A percentile compares a stretch with the other conserved stretches of the same genome.
Conservation (phyloP, 768 basidiomycete genomes). For the Multifurca ochricompacta region DNA sequence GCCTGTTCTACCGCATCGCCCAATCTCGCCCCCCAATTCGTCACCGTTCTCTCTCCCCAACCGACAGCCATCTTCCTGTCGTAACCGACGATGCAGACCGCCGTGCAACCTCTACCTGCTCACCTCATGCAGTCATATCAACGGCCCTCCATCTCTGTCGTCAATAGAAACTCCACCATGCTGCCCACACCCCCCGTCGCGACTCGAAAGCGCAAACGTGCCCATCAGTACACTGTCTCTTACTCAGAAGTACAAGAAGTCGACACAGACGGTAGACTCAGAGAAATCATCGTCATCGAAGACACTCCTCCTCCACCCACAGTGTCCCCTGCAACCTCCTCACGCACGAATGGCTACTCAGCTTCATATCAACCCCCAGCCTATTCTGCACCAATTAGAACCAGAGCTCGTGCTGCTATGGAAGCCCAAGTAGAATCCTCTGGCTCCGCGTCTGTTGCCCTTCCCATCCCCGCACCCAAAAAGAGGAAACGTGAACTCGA, state of each 20-base stretch:
- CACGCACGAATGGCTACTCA: slow-evolving; percentile 63
- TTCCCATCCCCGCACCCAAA: slow-evolving; percentile 68
- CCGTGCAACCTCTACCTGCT: slow-evolving; percentile 56
- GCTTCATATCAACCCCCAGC: slow-evolving; percentile 73
- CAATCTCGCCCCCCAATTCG: slow-evolving; percentile 21
- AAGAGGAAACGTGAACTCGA: slow-evolving; percentile 74
- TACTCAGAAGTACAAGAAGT: slow-evolving; percentile 87
- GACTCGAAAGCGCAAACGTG: slow-evolving; percentile 77
- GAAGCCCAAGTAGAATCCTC: slow-evolving; percentile 74
- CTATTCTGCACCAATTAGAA: slow-evolving; percentile 70
- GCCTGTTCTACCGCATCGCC: slow-evolving; percentile 18
- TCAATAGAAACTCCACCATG: slow-evolving; percentile 39
- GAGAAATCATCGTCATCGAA: slow-evolving; percentile 89
- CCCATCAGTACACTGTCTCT: slow-evolving; percentile 72
- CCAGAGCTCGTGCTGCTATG: slow-evolving; percentile 78
- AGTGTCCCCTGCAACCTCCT: slow-evolving; percentile 59
- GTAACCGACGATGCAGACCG: slow-evolving; percentile 60
- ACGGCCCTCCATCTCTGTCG: slow-evolving; percentile 43
- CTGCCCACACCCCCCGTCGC: slow-evolving; percentile 65
- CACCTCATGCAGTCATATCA: slow-evolving; percentile 57
- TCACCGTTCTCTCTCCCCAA: slow-evolving; percentile 20
- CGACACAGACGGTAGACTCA: slow-evolving; percentile 64
- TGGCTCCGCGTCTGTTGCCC: slow-evolving; percentile 51
- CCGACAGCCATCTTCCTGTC: slow-evolving; percentile 49
- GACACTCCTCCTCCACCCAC: slow-evolving; percentile 84